Evolutionary conservation across 1,139 yeast genomes (phyloP).

Genomic region (Debaryomyces coudertii): DNA sequence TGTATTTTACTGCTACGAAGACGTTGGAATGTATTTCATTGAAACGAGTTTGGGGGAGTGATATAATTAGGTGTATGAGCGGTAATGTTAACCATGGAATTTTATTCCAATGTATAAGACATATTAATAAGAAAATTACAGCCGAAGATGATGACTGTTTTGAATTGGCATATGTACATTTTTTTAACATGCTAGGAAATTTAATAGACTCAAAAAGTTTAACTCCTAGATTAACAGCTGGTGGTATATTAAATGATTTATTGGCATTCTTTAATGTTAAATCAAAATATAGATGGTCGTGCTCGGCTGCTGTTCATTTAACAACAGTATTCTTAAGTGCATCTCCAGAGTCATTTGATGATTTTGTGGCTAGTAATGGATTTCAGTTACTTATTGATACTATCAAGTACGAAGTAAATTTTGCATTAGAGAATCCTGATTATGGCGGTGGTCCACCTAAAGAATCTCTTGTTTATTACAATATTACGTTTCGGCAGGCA

Average conservation of each 20-base stretch:
- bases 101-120: slow-evolving; percentile 70
- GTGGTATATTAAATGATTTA: slow-evolving; percentile 73
- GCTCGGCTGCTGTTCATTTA: slow-evolving; percentile 68
- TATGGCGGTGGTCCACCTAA: slow-evolving; percentile 57
- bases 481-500: slow-evolving; percentile 67
- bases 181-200: slow-evolving; percentile 62
- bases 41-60: slow-evolving; percentile 74
- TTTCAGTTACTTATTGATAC: slow-evolving; percentile 62
- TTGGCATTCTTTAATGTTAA: slow-evolving; percentile 61
- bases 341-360: slow-evolving; percentile 51
- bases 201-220: slow-evolving; percentile 57
- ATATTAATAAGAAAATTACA: slow-evolving; percentile 53
- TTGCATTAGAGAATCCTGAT: slow-evolving; percentile 60
- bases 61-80: slow-evolving; percentile 79
- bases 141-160: slow-evolving; percentile 35
- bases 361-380: slow-evolving; percentile 71
- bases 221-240: slow-evolving; percentile 50
- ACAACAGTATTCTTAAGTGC: slow-evolving; percentile 57
- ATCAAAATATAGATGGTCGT: slow-evolving; percentile 55
- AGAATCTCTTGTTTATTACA: slow-evolving; percentile 56
- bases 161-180: slow-evolving; percentile 55
- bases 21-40: slow-evolving; percentile 73
- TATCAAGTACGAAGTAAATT: slow-evolving; percentile 67
- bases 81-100: slow-evolving; percentile 89
- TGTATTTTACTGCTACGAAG: slow-evolving; percentile 63